Conservation (phyloP, 164 flowering plant genomes). For the Berberis thunbergii region DNA sequence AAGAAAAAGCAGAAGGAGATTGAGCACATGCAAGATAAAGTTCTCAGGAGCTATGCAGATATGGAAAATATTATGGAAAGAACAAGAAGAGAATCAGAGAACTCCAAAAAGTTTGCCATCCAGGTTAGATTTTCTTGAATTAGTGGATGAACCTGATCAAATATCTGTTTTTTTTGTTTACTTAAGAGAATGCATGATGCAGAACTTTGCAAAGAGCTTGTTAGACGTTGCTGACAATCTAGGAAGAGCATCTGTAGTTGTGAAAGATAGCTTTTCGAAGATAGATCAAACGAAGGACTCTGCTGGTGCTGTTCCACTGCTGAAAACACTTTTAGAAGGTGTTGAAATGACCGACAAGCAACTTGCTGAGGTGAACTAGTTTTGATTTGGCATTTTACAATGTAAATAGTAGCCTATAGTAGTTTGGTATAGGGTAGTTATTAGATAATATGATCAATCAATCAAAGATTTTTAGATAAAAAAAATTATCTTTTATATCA, state of each 20-base stretch:
- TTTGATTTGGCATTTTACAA: not conserved
- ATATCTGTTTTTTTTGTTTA: not conserved
- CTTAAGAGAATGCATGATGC: slow-evolving; percentile 12
- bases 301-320: slow-evolving; percentile 57
- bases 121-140: slow-evolving; percentile 40
- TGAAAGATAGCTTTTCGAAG: slow-evolving; percentile 69
- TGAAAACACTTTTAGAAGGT: slow-evolving; percentile 83
- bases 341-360: slow-evolving; percentile 98
- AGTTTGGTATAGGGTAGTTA: not conserved
- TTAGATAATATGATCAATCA: not conserved
- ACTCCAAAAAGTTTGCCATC: slow-evolving; percentile 75
- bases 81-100: slow-evolving; percentile 78
- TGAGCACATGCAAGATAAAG: slow-evolving; percentile 61
- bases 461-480: not conserved
- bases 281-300: slow-evolving; percentile 53
- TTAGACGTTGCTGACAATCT: slow-evolving; percentile 93
- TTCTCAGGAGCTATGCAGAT: slow-evolving; percentile 69
- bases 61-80: slow-evolving; percentile 84
- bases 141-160: not conserved
- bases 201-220: slow-evolving; percentile 81
- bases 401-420: not conserved
- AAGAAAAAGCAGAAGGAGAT: slow-evolving; percentile 52
- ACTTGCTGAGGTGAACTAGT: slow-evolving; percentile 51
- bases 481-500: no score
- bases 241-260: slow-evolving; percentile 83